phyloP scores from a whole-genome alignment of 192 early-diverging fungal species.

The Geosiphon pyriformis region DNA sequence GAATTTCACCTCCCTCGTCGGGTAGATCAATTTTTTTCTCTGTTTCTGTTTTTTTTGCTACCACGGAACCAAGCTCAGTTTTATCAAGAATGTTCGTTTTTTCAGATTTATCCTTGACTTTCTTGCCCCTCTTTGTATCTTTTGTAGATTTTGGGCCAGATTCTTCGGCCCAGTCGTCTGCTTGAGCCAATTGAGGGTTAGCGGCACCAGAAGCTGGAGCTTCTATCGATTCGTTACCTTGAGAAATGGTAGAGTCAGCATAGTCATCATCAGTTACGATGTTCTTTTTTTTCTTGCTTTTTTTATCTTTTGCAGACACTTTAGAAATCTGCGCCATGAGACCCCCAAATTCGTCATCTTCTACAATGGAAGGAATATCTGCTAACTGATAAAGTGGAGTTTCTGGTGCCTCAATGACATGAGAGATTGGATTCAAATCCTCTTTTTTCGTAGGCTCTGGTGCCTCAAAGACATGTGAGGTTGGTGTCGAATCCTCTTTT shows the following conservation, averaged over 20 bases:
- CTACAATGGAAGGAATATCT: slow-evolving; percentile 40
- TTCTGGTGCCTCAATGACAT: too few species aligned
- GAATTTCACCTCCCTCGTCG: slow-evolving; percentile 34
- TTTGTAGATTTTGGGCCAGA: slow-evolving; percentile 8
- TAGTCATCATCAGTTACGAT: slow-evolving; percentile 26
- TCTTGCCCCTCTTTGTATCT: slow-evolving; percentile 48
- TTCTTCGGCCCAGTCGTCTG: slow-evolving; percentile 28
- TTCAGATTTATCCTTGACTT: slow-evolving; percentile 30
- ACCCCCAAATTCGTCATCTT: slow-evolving; percentile 66
- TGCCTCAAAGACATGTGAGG: too few species aligned
- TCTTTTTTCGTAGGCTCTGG: too few species aligned
- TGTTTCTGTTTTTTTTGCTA: slow-evolving; percentile 24
- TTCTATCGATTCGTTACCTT: slow-evolving; percentile 28
- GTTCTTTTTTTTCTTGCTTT: slow-evolving; percentile 39
- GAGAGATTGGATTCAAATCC: too few species aligned
- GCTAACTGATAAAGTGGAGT: too few species aligned
- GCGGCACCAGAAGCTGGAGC: slow-evolving; percentile 48
- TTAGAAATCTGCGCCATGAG: slow-evolving; percentile 52
- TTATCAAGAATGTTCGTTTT: too few species aligned
- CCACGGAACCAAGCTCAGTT: not conserved
- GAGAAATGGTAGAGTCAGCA: not conserved
- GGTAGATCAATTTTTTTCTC: slow-evolving; percentile 36
- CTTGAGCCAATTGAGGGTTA: slow-evolving; percentile 35
- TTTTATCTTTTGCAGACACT: slow-evolving; percentile 39
- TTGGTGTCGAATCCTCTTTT: too few species aligned